phyloP scores from a whole-genome alignment of 192 early-diverging fungal genomes.

The Coemansia sp. region DNA sequence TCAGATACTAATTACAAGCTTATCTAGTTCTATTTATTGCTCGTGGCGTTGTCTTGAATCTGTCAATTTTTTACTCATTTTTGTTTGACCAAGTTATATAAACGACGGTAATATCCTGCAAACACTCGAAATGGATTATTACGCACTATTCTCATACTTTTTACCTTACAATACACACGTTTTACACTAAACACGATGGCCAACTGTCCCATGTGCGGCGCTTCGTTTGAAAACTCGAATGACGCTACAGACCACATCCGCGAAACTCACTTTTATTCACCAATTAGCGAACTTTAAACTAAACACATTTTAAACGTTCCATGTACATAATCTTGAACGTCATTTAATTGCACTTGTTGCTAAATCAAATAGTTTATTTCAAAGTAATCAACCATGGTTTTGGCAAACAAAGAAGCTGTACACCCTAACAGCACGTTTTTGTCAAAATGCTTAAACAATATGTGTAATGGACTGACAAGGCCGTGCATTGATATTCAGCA shows the following conservation, averaged over 20 bases:
- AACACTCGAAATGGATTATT: too few relatives aligned
- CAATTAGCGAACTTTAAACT: background rate
- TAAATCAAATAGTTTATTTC: background rate
- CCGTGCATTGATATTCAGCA: background rate
- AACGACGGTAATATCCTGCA: too few relatives aligned
- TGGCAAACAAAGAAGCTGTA: background rate
- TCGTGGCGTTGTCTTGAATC: too few relatives aligned
- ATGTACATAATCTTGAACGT: background rate
- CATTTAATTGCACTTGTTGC: background rate
- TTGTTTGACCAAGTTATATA: too few relatives aligned
- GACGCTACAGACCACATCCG: background rate
- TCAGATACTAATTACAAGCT: too few relatives aligned
- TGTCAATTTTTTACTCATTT: too few relatives aligned
- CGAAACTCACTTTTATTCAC: background rate
- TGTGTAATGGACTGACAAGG: too few relatives aligned
- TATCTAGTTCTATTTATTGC: too few relatives aligned
- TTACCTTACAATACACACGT: too few relatives aligned
- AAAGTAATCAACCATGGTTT: background rate
- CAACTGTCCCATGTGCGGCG: constrained; percentile 1
- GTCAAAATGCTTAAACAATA: too few relatives aligned
- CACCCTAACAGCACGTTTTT: too few relatives aligned
- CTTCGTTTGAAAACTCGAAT: background rate
- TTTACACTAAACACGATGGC: background rate
- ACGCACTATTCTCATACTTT: too few relatives aligned
- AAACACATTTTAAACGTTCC: background rate